Conservation (phyloP, 2,329 filamentous ascomycete species). For the Xylariaceae sp. region DNA sequence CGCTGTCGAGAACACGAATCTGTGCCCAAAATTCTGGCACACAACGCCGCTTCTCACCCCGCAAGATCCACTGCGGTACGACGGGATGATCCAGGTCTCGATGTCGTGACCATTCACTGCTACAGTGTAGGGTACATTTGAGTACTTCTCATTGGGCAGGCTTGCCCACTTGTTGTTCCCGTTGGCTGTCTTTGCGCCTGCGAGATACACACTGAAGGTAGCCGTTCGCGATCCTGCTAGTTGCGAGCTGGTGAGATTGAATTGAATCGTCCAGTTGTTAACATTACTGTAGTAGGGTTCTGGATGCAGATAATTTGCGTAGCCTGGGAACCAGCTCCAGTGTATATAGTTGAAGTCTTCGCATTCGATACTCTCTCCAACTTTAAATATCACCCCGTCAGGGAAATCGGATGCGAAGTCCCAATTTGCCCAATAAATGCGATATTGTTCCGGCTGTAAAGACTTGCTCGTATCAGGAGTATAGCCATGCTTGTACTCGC, state of each 20-base stretch:
- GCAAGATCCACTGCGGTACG: slow-evolving; percentile 63
- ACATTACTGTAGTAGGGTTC: slow-evolving; percentile 48
- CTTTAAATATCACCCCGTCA: slow-evolving; percentile 56
- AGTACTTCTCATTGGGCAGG: slow-evolving; percentile 54
- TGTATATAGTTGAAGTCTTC: slow-evolving; percentile 68
- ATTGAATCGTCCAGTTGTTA: slow-evolving; percentile 64
- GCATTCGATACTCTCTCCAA: slow-evolving; percentile 56
- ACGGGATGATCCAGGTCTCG: slow-evolving; percentile 30
- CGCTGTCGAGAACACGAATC: slow-evolving; percentile 60
- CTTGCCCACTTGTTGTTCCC: slow-evolving; percentile 66
- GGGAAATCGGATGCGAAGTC: slow-evolving; percentile 68
- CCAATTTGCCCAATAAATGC: slow-evolving; percentile 66
- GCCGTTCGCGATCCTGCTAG: slow-evolving; percentile 52
- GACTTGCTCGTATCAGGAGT: slow-evolving; percentile 46
- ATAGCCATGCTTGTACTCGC: slow-evolving; percentile 66
- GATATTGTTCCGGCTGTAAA: slow-evolving; percentile 56
- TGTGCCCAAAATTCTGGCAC: slow-evolving; percentile 66
- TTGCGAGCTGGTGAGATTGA: slow-evolving; percentile 52
- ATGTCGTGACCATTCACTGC: slow-evolving; percentile 49
- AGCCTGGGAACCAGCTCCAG: slow-evolving; percentile 67
- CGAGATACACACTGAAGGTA: slow-evolving; percentile 68
- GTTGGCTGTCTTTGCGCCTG: slow-evolving; percentile 61
- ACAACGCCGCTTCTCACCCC: slow-evolving; percentile 64
- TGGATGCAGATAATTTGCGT: slow-evolving; percentile 54
- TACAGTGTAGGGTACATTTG: slow-evolving; percentile 58